phyloP scores from a whole-genome alignment of 2,329 filamentous ascomycete genomes.

The Alternaria alternata region DNA sequence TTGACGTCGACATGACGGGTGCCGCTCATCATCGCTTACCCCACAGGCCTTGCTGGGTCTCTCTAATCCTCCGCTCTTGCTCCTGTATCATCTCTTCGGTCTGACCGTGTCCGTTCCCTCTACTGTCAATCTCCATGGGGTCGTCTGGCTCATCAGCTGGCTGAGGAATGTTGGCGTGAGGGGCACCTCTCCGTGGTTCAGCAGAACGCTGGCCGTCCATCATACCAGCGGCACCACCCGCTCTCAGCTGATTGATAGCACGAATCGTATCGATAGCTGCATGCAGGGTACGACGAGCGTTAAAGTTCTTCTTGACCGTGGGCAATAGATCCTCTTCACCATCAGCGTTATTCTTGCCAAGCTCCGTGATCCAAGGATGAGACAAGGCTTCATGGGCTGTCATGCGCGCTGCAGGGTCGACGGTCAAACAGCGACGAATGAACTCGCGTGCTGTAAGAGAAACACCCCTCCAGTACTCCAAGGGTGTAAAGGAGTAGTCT shows the following conservation, averaged over 20 bases:
- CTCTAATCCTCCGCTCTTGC: slow-evolving; percentile 67
- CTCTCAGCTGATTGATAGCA: slow-evolving; percentile 72
- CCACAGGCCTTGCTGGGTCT: slow-evolving; percentile 67
- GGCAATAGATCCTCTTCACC: slow-evolving; percentile 65
- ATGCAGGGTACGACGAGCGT: slow-evolving; percentile 69
- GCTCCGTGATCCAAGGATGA: slow-evolving; percentile 70
- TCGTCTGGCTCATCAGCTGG: slow-evolving; percentile 45
- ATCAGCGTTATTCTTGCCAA: slow-evolving; percentile 55
- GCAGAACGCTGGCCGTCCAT: slow-evolving; percentile 68
- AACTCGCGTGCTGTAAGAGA: slow-evolving; percentile 86
- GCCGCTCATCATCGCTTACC: slow-evolving; percentile 34
- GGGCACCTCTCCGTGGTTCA: slow-evolving; percentile 57
- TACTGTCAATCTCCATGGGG: slow-evolving; percentile 61
- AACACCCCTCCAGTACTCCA: slow-evolving; percentile 96
- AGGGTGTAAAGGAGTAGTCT: slow-evolving; percentile 92
- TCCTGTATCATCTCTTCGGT: slow-evolving; percentile 68
- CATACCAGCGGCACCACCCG: slow-evolving; percentile 65
- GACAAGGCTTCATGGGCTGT: slow-evolving; percentile 81
- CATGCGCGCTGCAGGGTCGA: slow-evolving; percentile 86
- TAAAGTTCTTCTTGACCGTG: slow-evolving; percentile 75
- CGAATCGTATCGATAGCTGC: slow-evolving; percentile 73
- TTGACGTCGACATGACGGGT: background rate
- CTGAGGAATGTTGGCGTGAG: slow-evolving; percentile 45
- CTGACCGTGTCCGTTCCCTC: slow-evolving; percentile 67
- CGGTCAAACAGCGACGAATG: slow-evolving; percentile 88